Conservation (phyloP, 1,139 yeast genomes). For the Blastobotrys buckinghamii region DNA sequence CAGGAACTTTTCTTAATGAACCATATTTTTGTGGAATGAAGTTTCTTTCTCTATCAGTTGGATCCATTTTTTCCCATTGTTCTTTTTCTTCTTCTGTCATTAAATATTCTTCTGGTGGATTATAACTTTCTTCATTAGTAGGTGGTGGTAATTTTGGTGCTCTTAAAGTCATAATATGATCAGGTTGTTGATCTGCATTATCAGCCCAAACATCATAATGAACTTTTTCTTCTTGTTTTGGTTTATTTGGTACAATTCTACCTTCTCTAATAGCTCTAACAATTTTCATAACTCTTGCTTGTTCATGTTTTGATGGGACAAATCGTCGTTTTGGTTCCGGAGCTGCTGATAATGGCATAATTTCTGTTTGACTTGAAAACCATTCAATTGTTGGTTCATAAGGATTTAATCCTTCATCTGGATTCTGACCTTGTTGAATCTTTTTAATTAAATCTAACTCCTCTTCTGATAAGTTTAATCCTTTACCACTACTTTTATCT, state of each 20-base stretch:
- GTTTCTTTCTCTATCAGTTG: constrained; percentile 71
- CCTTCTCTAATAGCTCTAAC: constrained; percentile 97
- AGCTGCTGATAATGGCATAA: constrained; percentile 88
- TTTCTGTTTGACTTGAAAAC: constrained; percentile 80
- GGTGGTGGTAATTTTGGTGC: constrained; percentile 98
- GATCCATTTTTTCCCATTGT: constrained; percentile 66
- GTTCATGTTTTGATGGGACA: constrained; percentile 95
- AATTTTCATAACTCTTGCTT: constrained; percentile 91
- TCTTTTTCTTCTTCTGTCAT: constrained; percentile 71
- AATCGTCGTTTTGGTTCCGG: constrained; percentile 98
- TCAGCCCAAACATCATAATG: constrained; percentile 83
- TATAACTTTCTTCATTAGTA: constrained; percentile 91
- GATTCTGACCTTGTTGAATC: constrained; percentile 77
- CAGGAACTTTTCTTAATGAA: constrained; percentile 88
- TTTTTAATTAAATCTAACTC: constrained; percentile 85
- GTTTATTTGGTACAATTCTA: constrained; percentile 67
- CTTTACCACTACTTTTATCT: constrained; percentile 85
- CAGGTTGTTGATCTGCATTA: constrained; percentile 48
- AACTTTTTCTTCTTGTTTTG: constrained; percentile 43
- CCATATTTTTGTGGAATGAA: constrained; percentile 77
- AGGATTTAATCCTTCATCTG: constrained; percentile 76
- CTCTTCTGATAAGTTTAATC: constrained; percentile 78
- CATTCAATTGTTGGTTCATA: constrained; percentile 94
- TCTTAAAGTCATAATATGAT: constrained; percentile 83
- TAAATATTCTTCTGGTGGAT: constrained; percentile 94